These are phyloP conservation scores for Blastomyces silverae DNA, from an alignment of 2,329 filamentous ascomycete species.

Conservation along the genomic window DNA sequence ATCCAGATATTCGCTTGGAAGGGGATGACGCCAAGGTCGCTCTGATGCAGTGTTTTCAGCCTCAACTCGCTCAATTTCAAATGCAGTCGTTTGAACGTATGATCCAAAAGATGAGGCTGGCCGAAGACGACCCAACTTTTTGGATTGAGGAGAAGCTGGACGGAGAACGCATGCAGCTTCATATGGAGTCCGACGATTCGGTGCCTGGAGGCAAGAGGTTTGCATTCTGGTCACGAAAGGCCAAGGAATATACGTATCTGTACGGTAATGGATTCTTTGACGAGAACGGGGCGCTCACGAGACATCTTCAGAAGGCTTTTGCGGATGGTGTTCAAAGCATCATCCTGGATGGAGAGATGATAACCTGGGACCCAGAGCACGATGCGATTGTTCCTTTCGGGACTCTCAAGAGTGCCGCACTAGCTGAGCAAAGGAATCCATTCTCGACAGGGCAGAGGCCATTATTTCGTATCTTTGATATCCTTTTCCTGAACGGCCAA, in stretches of 20 bases:
- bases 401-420: constrained; percentile 82
- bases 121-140: constrained; percentile 66
- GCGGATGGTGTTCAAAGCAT: constrained; percentile 69
- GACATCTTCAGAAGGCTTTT: constrained; percentile 73
- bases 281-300: constrained; percentile 67
- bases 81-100: constrained; percentile 74
- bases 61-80: constrained; percentile 89
- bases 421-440: constrained; percentile 69
- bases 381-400: constrained; percentile 86
- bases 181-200: constrained; percentile 68
- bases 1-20: constrained; percentile 65
- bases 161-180: constrained; percentile 93
- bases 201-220: constrained; percentile 66
- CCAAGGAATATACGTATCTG: constrained; percentile 91
- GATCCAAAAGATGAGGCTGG: constrained; percentile 60
- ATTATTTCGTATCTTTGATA: constrained; percentile 81
- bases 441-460: constrained; percentile 60
- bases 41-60: constrained; percentile 93
- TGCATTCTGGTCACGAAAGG: constrained; percentile 89
- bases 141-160: constrained; percentile 99
- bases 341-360: constrained; percentile 97
- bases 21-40: constrained; percentile 66
- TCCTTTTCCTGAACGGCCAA: constrained; percentile 76
- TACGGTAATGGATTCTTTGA: constrained; percentile 75
- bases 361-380: constrained; percentile 86